Evolutionary conservation across 1,139 yeast genomes (phyloP), one percentile per base, ranked within the genome.

Genomic region (Debaryomyces fabryi): DNA sequence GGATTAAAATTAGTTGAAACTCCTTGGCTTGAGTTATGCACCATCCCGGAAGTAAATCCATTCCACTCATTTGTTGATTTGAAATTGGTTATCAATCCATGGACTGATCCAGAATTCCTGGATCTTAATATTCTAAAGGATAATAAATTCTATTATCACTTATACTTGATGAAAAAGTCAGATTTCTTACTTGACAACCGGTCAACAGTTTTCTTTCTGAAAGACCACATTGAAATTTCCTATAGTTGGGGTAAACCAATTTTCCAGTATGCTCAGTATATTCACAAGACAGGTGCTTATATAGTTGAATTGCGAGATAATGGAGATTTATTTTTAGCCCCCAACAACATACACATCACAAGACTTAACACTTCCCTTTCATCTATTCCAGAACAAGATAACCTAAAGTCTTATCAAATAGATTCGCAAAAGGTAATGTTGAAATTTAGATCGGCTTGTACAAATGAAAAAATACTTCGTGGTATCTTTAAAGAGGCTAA

Each of bases 211-310:
- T 85, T 76, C 56, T 80, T 86, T 62, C 74, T 72, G 64, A 71
- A 70, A 45, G 81, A 75, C 36, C 72, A 78, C 41, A 79, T 81
- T 47, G 83, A 82, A 35, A 81, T 89, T 25, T 66, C 77, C 13
- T 92, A 91, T 64, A 88, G 96, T 34, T 93, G 98, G 98, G 98
- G 98, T 2, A 81, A 79, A 50, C 96, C 96, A 1, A 74, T 76
- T 21, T 92, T 88, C 69, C 83, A 85, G 56, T 87, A 82, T 63
- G 90, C 92, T 1, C 99, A 95, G 65, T 95, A 87, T 60, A 85
- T 95, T 48, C 99, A 95, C 65, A 79, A 76, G 53, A 83, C 96
- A 0, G 99, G 99, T 1, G 84, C 89, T 1, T 89, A 92, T 55
- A 82, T 95, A 49, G 96, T 95, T 3, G 98, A 95, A 65, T 76